A percentile compares a stretch with the other conserved stretches of the same genome.
Evolutionary conservation across 495 filamentous ascomycete species (phyloP).

Genomic region (Rusavskia elegans): DNA sequence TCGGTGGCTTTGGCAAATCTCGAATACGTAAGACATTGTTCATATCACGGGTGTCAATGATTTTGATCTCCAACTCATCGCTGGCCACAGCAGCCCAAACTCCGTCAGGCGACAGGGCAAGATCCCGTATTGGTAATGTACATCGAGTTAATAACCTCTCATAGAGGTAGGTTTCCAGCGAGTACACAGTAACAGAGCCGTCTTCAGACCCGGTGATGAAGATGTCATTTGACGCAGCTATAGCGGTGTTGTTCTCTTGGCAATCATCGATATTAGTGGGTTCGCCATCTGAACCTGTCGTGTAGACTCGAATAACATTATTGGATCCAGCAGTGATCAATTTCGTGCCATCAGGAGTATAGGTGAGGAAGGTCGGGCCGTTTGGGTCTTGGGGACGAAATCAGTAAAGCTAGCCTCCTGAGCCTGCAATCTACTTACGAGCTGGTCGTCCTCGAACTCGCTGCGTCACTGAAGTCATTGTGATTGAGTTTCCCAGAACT

Average conservation of each 20-base stretch:
- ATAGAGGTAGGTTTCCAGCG: slow-evolving; percentile 56
- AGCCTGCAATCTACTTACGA: slow-evolving; percentile 19
- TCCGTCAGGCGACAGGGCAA: slow-evolving; percentile 67
- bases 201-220: slow-evolving; percentile 85
- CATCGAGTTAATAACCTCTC: slow-evolving; percentile 68
- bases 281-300: slow-evolving; percentile 77
- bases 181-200: slow-evolving; percentile 81
- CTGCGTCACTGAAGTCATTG: slow-evolving; percentile 17
- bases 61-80: slow-evolving; percentile 82
- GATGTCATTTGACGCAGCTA: slow-evolving; percentile 61
- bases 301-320: slow-evolving; percentile 78
- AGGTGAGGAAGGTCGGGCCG: slow-evolving; percentile 47
- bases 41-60: slow-evolving; percentile 70
- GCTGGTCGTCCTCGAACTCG: slow-evolving; percentile 27
- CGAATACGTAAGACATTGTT: slow-evolving; percentile 46
- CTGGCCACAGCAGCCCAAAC: slow-evolving; percentile 91
- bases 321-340: slow-evolving; percentile 81
- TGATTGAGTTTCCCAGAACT: not conserved
- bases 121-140: slow-evolving; percentile 68
- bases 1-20: slow-evolving; percentile 68
- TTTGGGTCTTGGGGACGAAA: slow-evolving; percentile 39
- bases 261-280: slow-evolving; percentile 81
- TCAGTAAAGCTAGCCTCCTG: not conserved
- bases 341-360: slow-evolving; percentile 52
- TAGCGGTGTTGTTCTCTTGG: slow-evolving; percentile 59